These are phyloP conservation scores for Tricholomella constricta DNA, from an alignment of 768 basidiomycete species.

Conservation along the genomic window DNA sequence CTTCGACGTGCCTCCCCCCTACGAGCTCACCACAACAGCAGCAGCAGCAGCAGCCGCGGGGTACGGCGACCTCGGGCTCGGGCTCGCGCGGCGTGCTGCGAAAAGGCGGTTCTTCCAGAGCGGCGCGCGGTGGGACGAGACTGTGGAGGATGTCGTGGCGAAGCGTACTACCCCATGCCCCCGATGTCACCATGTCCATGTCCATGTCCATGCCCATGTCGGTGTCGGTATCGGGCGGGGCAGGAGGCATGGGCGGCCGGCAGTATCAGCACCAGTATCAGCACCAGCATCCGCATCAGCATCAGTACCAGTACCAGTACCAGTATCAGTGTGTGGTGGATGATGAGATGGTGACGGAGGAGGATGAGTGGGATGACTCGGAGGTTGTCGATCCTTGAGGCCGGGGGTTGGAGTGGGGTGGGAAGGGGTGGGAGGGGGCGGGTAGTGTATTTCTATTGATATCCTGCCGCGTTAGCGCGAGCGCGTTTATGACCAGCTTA, in stretches of 20 bases:
- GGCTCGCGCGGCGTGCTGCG: slow-evolving; percentile 28
- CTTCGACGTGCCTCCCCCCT: slow-evolving; percentile 48
- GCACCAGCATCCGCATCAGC: no score
- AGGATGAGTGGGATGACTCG: slow-evolving; percentile 31
- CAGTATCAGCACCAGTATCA: no score
- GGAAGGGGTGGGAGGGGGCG: no score
- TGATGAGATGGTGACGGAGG: slow-evolving; percentile 20
- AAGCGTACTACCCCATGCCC: slow-evolving; percentile 19
- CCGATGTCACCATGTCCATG: slow-evolving; percentile 8
- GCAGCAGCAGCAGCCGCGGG: slow-evolving; percentile 28
- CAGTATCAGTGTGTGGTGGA: no score
- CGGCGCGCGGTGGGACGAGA: slow-evolving; percentile 37
- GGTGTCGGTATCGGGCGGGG: slow-evolving; percentile 2
- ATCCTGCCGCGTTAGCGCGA: background rate
- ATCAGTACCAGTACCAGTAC: no score
- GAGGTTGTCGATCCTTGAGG: slow-evolving; percentile 3
- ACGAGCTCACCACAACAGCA: slow-evolving; percentile 42
- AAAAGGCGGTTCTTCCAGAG: slow-evolving; percentile 65
- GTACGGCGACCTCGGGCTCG: slow-evolving; percentile 40
- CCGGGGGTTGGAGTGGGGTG: no score
- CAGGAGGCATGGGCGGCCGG: slow-evolving; percentile 28
- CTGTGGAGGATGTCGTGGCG: slow-evolving; percentile 23
- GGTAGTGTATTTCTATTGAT: slow-evolving; percentile 5
- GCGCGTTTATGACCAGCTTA: background rate
- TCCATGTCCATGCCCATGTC: no score